phyloP scores from a whole-genome alignment of 139 green algal species.

The Nannochloris sp. region DNA sequence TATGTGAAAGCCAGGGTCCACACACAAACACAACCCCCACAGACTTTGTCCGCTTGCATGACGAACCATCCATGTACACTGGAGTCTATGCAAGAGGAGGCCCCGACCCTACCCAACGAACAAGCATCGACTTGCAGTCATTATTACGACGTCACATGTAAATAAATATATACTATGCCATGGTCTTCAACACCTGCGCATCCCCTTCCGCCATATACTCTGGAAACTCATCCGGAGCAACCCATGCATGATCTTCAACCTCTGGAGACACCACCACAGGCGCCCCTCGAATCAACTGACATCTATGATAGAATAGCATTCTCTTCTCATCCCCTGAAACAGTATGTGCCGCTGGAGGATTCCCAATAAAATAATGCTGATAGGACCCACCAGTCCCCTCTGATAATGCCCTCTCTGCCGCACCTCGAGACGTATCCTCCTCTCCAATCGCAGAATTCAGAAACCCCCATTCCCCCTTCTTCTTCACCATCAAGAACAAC shows the following conservation, averaged over 20 bases:
- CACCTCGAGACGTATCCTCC: slow-evolving; percentile 32
- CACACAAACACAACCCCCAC: neutral
- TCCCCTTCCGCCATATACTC: slow-evolving; percentile 26
- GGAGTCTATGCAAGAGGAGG: neutral
- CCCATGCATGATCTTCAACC: slow-evolving; percentile 25
- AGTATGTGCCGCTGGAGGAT: slow-evolving; percentile 27
- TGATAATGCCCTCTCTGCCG: slow-evolving; percentile 29
- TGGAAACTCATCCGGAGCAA: slow-evolving; percentile 32
- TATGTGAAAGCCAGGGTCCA: neutral
- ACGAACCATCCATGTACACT: neutral
- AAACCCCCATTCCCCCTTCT: slow-evolving; percentile 10
- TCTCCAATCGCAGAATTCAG: slow-evolving; percentile 4
- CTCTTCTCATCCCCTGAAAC: neutral
- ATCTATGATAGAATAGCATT: slow-evolving; percentile 30
- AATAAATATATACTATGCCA: neutral
- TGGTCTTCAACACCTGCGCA: neutral
- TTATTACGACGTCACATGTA: neutral
- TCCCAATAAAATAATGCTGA: slow-evolving; percentile 41
- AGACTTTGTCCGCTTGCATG: neutral
- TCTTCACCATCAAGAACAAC: slow-evolving; percentile 34
- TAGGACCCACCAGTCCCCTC: slow-evolving; percentile 14
- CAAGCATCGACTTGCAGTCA: neutral
- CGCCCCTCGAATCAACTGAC: slow-evolving; percentile 27
- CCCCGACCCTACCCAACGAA: neutral
- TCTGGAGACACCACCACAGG: neutral